Conservation (phyloP, 805 yeast genomes). For the Ogataea polymorpha region DNA sequence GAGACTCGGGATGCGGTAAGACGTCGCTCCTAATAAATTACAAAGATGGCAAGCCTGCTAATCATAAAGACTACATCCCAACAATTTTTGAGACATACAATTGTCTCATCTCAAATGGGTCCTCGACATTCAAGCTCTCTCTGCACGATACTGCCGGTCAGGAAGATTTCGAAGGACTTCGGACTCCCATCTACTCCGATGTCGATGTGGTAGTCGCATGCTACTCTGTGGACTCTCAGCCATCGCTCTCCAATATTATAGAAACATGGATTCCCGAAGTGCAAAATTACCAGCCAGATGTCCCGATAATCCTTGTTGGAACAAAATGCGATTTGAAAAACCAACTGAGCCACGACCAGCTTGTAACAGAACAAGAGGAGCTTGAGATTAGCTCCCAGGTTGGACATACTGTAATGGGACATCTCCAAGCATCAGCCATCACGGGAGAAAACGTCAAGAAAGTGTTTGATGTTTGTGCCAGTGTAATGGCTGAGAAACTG, state of each 20-base stretch:
- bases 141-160: conserved; percentile 77
- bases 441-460: conserved; percentile 57
- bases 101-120: conserved; percentile 28
- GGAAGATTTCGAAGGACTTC: conserved; percentile 76
- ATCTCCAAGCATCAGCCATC: conserved; percentile 75
- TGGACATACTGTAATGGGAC: conserved; percentile 42
- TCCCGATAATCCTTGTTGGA: conserved; percentile 75
- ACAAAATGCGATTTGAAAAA: conserved; percentile 59
- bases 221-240: conserved; percentile 58
- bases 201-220: conserved; percentile 69
- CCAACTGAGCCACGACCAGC: conserved; percentile 19
- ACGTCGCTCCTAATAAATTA: conserved; percentile 63
- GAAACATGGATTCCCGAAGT: conserved; percentile 85
- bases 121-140: conserved; percentile 35
- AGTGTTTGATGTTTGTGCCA: conserved; percentile 54
- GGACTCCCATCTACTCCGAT: conserved; percentile 78
- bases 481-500: conserved; percentile 19
- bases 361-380: conserved; percentile 38
- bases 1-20: conserved; percentile 92
- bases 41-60: conserved; percentile 68
- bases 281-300: conserved; percentile 71
- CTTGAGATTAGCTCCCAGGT: conserved; percentile 52
- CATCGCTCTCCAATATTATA: conserved; percentile 65
- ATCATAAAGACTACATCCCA: conserved; percentile 56
- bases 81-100: conserved; percentile 76